Base-by-base conservation (phyloP, 2,329 filamentous ascomycete species). In the Sclerotinia trifoliorum region DNA sequence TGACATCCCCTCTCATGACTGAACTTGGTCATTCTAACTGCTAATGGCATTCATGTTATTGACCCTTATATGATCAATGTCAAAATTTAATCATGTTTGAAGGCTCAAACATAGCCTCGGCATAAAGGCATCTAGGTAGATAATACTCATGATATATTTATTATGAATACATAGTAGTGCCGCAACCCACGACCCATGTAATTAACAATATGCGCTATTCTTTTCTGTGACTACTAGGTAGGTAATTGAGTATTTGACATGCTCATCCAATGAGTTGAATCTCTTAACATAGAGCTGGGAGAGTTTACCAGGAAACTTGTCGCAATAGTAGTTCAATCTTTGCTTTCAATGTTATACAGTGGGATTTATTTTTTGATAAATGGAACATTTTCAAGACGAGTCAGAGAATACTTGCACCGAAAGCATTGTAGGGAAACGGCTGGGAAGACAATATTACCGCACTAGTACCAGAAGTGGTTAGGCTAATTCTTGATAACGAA, bases 1-100 rank as follows among this genome's bases (percentile, higher is more conserved):
- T 79, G 79, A 83, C 80, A 82, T 86, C 85, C 82, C 84, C 84
- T 81, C 84, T 86, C 84, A 83, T 76, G 71, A 75, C 11, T 46
- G 8, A 32, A 48, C 17, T 17, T 46, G 21, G 13, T 17, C 19
- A 46, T 44, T 13, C 21, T 15, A 42, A 55, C 10, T 8, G 15
- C 32, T 44, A 13, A 39, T 62, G 32, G 10, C 24, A 46, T 15
- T 26, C 2, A 15, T 60, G 39, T 42, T 42, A 42, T 42, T 17
- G 10, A 46, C 57, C 29, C 17, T n/a, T 56, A 46, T 5, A 26
- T 60, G 10, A 17, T 13, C 5, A 15, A 11, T 19, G 3, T 35
- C 29, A 35, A n/a, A n/a, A 21, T 56, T 0, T 7, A 48, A 19
- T 48, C 19, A 21, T 5, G 46, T 5, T 52, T 13, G 13, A 52